A percentile compares a stretch with the other conserved stretches of the same genome.
Conservation (phyloP, 148 eudicot genomes). For the Amaranthus palmeri region DNA sequence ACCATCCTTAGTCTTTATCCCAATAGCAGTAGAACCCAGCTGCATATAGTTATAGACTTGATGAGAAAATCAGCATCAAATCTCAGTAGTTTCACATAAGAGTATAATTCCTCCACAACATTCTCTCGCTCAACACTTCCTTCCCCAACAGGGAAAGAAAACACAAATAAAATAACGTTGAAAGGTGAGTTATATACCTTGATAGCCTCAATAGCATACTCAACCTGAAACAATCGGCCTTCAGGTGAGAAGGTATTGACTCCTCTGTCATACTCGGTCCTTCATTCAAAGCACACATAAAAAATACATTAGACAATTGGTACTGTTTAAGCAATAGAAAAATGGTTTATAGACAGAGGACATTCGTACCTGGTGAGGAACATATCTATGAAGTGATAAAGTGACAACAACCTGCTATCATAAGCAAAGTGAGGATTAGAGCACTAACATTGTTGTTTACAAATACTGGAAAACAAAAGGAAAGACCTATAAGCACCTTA, state of each 20-base stretch:
- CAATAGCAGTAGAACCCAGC: slow-evolving; percentile 98
- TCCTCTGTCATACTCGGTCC: slow-evolving; percentile 62
- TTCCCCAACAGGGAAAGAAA: background rate
- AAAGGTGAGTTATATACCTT: slow-evolving; percentile 44
- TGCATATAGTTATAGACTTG: slow-evolving; percentile 23
- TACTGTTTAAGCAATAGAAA: background rate
- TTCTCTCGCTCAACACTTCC: no score
- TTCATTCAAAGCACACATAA: slow-evolving; percentile 18
- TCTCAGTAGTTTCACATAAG: background rate
- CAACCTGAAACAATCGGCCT: slow-evolving; percentile 52
- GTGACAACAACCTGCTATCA: slow-evolving; percentile 10
- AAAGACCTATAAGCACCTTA: background rate
- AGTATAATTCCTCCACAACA: background rate
- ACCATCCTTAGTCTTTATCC: slow-evolving; percentile 93
- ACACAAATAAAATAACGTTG: background rate
- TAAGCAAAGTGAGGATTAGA: background rate
- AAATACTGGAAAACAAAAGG: no score
- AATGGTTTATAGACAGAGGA: slow-evolving; percentile 4
- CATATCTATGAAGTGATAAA: slow-evolving; percentile 21
- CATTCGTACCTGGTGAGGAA: slow-evolving; percentile 43
- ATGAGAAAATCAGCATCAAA: background rate
- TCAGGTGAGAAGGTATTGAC: slow-evolving; percentile 55
- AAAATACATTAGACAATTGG: background rate
- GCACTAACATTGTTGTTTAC: background rate
- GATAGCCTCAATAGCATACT: slow-evolving; percentile 70